Evolutionary conservation across 1,139 yeast species (phyloP), one percentile per base, ranked within the genome.

Genomic region (Pichia sp.): DNA sequence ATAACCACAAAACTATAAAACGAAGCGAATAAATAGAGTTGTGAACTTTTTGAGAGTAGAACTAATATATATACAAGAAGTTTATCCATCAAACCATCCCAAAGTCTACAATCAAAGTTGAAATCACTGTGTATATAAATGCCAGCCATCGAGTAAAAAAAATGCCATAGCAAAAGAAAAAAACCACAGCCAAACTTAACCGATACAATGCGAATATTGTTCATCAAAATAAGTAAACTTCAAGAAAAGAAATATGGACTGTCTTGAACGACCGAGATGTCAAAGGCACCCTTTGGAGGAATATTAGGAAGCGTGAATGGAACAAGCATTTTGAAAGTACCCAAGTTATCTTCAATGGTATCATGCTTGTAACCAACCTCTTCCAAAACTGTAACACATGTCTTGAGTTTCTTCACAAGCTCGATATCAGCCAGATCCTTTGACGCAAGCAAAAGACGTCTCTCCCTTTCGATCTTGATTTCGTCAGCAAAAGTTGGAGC

Each of bases 211-310:
- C 34, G 16, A 46, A 38, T 20, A 34, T 8, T 45, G 16, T 12
- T 34, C 34, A 43, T 24, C 16, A 31, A 30, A 29, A 41, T 9
- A 5, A 6, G 17, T n/a, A 8, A 38, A 4, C 20, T 14, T 59
- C 58, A 70, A 8, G 81, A 77, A 72, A 93, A 93, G 76, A 93
- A 93, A 71, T 93, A 93, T 50, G 79, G 78, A 57, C 96, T 88
- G 49, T 84, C 79, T 64, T 79, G 79, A 53, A 93, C 85, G 58
- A 79, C 80, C 48, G 75, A 73, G 46, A 93, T 95, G 67, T 92
- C 95, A 66, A 92, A 89, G 36, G 83, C 84, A 48, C 97, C 99
- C 70, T 81, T 87, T 52, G 78, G 73, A 14, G 98, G 98, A 46
- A 91, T 81, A 0, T 76, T 78, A 0, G 96, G 95, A 63, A 92